These are phyloP conservation scores for Blastomyces emzantsi DNA, from an alignment of 2,329 filamentous ascomycete genomes.

Conservation along the genomic window DNA sequence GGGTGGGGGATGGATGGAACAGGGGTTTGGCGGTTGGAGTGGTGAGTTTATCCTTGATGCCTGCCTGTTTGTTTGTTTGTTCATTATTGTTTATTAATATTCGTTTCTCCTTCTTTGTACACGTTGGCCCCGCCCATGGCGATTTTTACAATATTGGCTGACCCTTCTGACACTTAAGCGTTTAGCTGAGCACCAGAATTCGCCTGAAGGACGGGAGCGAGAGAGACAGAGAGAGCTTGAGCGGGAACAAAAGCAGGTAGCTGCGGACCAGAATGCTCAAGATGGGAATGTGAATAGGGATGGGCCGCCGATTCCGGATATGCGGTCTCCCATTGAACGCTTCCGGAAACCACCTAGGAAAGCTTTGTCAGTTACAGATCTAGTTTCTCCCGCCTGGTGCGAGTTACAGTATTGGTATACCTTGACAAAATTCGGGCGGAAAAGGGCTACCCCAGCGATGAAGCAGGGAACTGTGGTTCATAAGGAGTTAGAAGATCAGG, in stretches of 20 bases:
- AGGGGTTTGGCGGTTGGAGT: conserved; percentile 26
- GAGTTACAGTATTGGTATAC: conserved; percentile 90
- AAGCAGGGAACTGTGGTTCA: conserved; percentile 71
- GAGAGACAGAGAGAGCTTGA: conserved; percentile 28
- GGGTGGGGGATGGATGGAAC: conserved; percentile 18
- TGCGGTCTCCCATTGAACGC: conserved; percentile 58
- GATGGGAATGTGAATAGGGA: conserved; percentile 13
- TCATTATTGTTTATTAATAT: conserved; percentile 20
- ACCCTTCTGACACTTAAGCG: conserved; percentile 50
- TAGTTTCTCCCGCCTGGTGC: conserved; percentile 88
- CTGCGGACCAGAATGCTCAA: not conserved
- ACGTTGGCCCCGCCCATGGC: not conserved
- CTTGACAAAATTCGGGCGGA: conserved; percentile 66
- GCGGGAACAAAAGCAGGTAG: conserved; percentile 18
- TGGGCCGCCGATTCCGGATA: conserved; percentile 28
- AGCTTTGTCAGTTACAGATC: conserved; percentile 75
- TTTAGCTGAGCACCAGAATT: conserved; percentile 48
- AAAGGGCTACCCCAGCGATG: conserved; percentile 73
- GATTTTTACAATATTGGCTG: conserved; percentile 37
- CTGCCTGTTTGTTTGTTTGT: conserved; percentile 8
- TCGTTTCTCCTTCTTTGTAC: too few species aligned
- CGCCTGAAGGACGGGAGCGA: conserved; percentile 28
- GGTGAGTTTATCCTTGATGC: conserved; percentile 7
- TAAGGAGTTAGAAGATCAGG: conserved; percentile 71
- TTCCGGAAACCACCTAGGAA: conserved; percentile 72